Base-by-base conservation (phyloP, 2,329 filamentous ascomycete genomes). In the Westerdykella sp. region DNA sequence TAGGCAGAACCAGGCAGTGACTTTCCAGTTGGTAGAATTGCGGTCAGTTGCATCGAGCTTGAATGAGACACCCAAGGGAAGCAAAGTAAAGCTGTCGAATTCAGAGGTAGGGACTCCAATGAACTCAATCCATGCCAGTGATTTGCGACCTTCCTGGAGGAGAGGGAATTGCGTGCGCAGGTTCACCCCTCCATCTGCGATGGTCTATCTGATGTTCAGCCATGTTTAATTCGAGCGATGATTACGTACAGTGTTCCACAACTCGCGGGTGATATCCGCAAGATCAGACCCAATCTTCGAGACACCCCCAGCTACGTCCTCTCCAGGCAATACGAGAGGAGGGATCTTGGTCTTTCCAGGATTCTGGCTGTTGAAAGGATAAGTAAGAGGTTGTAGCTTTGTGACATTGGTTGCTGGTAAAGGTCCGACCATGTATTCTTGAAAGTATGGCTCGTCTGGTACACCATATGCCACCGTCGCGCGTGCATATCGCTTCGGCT, bases 1-100 rank as follows among this genome's bases (percentile, higher is more conserved):
- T 44, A 77, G 73, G 53, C 78, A 80, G 13, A 76, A 70, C 74
- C 76, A 80, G 2, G 73, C 73, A 14, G 69, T 63, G 0, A 77
- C 55, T 12, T 56, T 64, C 78, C 78, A 81, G 30, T 73, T 62
- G 12, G 66, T 63, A 7, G 73, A 70, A 46, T 79, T 72, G 5
- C 73, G 67, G 0, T 74, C 73, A 0, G 74, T 78, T 1, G 77
- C 56, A 47, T 81, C 73, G 15, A 62, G 45, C 36, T 62, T 62
- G 41, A 69, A 59, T 47, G 59, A 66, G 1, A 77, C 51, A 1
- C 71, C 71, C 2, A 73, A 69, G 1, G 74, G 73, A 10, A 75
- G 59, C 11, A 76, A 56, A 2, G 71, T 72, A 31, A 57, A 55
- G 9, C 67, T 65, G 37, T 73, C 71, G 4, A 73, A 73, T 6